phyloP scores from a whole-genome alignment of 2,329 filamentous ascomycete species.

The Taxawa tesnikishii region DNA sequence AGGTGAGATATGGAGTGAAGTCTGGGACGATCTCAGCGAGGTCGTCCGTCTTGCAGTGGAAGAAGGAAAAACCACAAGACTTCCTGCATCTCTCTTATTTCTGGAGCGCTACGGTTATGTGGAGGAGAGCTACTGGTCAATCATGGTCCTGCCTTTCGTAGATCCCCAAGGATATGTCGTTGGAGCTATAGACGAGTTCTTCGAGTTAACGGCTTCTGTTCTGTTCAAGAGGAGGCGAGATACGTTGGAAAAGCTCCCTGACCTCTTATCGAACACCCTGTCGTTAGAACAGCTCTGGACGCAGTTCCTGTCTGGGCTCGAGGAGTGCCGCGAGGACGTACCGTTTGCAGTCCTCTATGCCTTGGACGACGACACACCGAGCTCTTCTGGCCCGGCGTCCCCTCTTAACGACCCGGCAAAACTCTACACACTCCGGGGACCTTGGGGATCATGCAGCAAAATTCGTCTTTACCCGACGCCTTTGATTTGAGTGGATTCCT shows the following conservation, averaged over 20 bases:
- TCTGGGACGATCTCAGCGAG: constrained; percentile 5
- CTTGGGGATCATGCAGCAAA: constrained; percentile 14
- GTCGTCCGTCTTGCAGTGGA: constrained; percentile 11
- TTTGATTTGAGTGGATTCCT: constrained; percentile 11
- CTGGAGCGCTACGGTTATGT: constrained; percentile 14
- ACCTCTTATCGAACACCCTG: constrained; percentile 1
- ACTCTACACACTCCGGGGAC: constrained; percentile 14
- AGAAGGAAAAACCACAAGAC: constrained; percentile 10
- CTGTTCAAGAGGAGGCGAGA: constrained; percentile 7
- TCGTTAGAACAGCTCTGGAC: constrained; percentile 7
- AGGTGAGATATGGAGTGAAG: constrained; percentile 5
- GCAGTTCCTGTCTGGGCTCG: constrained; percentile 5
- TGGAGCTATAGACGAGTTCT: constrained; percentile 7
- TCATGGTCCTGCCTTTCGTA: constrained; percentile 15
- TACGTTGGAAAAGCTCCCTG: constrained; percentile 5
- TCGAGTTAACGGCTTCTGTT: constrained; percentile 6
- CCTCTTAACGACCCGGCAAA: constrained; percentile 7
- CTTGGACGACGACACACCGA: constrained; percentile 10
- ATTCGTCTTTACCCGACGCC: constrained; percentile 12
- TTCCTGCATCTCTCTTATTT: constrained; percentile 11
- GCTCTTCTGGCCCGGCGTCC: constrained; percentile 4
- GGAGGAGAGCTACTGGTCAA: constrained; percentile 19
- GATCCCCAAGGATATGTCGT: constrained; percentile 7
- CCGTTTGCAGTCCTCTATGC: constrained; percentile 10
- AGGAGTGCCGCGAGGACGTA: constrained; percentile 6